These are phyloP conservation scores for Triticum aestivum DNA, from an alignment of 176 grass and related monocot species.

Conservation along the genomic window DNA sequence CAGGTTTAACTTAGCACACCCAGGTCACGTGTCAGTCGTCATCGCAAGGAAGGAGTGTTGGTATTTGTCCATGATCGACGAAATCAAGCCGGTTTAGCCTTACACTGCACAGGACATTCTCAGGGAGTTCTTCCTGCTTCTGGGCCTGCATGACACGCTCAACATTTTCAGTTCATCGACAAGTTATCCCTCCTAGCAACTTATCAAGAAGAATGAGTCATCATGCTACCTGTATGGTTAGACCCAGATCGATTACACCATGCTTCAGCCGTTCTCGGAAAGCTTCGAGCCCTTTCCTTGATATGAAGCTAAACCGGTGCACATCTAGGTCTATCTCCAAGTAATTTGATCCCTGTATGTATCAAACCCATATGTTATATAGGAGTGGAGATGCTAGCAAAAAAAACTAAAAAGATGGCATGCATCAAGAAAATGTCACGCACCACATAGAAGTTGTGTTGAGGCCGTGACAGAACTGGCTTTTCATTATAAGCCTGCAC, in stretches of 20 bases:
- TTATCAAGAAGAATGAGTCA: conserved; percentile 4
- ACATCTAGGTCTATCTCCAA: conserved; percentile 96
- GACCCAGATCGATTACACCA: conserved; percentile 73
- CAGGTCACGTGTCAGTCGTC: conserved; percentile 41
- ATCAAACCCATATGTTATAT: conserved; percentile 16
- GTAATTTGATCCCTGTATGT: conserved; percentile 87
- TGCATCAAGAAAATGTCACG: background rate
- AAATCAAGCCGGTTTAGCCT: conserved; percentile 87
- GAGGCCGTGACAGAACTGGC: conserved; percentile 79
- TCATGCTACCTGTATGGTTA: conserved; percentile 81
- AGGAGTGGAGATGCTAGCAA: conserved; percentile 7
- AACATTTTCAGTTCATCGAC: conserved; percentile 18
- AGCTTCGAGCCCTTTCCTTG: conserved; percentile 88
- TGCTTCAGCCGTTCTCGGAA: conserved; percentile 77
- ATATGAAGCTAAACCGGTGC: conserved; percentile 90
- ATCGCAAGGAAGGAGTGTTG: conserved; percentile 64
- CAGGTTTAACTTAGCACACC: conserved; percentile 13
- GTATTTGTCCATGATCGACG: conserved; percentile 75
- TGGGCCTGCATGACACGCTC: conserved; percentile 70
- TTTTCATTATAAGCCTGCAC: conserved; percentile 96
- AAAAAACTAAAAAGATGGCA: background rate
- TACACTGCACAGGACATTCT: conserved; percentile 83
- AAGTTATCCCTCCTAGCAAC: conserved; percentile 9
- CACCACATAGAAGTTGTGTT: conserved; percentile 91
- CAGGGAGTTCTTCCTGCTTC: conserved; percentile 97